Evolutionary conservation across 2,329 filamentous ascomycete species (phyloP), one percentile per base, ranked within the genome.

Genomic region (Cladosporium sp.): DNA sequence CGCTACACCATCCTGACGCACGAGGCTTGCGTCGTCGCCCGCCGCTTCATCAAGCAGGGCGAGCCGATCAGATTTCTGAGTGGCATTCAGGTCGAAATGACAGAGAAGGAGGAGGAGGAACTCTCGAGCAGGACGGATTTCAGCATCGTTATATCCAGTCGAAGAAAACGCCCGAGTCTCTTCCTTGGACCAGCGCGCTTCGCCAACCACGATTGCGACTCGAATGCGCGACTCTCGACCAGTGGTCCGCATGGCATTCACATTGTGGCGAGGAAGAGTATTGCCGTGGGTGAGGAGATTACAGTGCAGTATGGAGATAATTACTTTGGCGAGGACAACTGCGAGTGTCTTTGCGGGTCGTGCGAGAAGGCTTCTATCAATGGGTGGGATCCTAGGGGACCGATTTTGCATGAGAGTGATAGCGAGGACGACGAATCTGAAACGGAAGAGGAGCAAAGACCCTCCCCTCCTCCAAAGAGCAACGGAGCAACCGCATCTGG

Each of bases 141-240:
- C 68, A 96, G 91, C 67, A 91, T 99, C 56, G 91, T 99, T 27
- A 88, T 96, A 64, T 96, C 91, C 55, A 92, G 89, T 58, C 81
- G 93, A 52, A 92, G 88, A 70, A 96, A 95, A 71, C 86, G 86
- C 54, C 87, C 91, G 24, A 95, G 89, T 45, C 75, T 99, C 37
- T 97, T 99, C 66, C 84, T 99, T 66, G 93, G 93, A 0, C 95
- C 93, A 7, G 93, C 93, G 29, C 84, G 93, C 44, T 97, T 99
- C 68, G 90, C 93, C 20, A 99, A 99, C 65, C 93, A 99, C 70
- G 93, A 99, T 68, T 99, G 93, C 71, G 80, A 87, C 59, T 89
- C 93, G 27, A 99, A 97, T 72, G 91, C 91, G 7, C 82, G 85
- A 64, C 79, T 99, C 39, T 85, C 88, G 60, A 96, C 89, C 30